These are phyloP conservation scores for Paraphaeosphaeria minitans DNA, from an alignment of 2,329 filamentous ascomycete species.

Conservation along the genomic window DNA sequence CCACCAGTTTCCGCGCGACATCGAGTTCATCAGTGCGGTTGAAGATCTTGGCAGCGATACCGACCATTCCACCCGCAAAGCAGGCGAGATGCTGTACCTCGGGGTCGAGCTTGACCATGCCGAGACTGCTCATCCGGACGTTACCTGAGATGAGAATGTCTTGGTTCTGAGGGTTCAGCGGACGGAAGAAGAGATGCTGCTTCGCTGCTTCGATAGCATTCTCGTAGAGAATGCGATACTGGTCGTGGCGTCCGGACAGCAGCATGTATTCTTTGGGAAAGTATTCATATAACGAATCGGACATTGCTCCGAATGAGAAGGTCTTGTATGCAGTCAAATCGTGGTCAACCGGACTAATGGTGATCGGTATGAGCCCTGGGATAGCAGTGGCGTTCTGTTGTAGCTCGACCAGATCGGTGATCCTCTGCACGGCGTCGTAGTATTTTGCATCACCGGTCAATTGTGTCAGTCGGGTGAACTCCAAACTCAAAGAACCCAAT, in stretches of 20 bases:
- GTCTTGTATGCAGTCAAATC: constrained; percentile 34
- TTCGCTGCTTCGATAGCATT: constrained; percentile 70
- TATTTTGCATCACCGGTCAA: constrained; percentile 46
- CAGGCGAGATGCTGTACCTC: constrained; percentile 59
- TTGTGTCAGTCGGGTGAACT: constrained; percentile 48
- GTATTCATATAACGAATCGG: constrained; percentile 64
- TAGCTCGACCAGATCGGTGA: constrained; percentile 40
- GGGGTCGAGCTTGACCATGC: constrained; percentile 50
- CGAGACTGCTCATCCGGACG: constrained; percentile 48
- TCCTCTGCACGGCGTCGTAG: constrained; percentile 46
- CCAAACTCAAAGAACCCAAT: constrained; percentile 45
- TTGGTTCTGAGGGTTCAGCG: constrained; percentile 69
- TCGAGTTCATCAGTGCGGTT: constrained; percentile 55
- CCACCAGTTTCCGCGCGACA: constrained; percentile 56
- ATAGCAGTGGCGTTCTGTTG: constrained; percentile 44
- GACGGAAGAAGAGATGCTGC: constrained; percentile 76
- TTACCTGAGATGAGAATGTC: constrained; percentile 78
- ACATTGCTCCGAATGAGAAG: constrained; percentile 61
- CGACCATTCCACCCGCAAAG: constrained; percentile 62
- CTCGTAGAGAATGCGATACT: constrained; percentile 76
- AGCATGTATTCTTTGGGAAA: constrained; percentile 71
- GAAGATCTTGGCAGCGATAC: constrained; percentile 59
- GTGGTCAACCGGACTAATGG: constrained; percentile 38
- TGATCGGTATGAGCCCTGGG: constrained; percentile 46
- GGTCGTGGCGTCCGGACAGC: constrained; percentile 72